phyloP scores from a whole-genome alignment of 148 eudicot genomes.

The Cornus florida region DNA sequence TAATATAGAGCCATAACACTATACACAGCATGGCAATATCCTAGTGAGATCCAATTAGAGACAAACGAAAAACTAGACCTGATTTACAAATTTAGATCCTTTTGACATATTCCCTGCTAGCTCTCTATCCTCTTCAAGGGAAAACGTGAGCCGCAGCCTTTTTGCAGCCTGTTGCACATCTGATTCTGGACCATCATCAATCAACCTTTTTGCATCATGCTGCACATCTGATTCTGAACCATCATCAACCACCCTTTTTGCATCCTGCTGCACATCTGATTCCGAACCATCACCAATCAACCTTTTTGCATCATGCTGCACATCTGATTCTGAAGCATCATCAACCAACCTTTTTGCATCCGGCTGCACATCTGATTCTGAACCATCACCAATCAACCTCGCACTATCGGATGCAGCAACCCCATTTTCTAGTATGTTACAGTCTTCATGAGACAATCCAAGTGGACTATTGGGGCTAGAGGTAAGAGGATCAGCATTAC shows the following conservation, averaged over 20 bases:
- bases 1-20: background rate
- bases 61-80: background rate
- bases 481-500: conserved; percentile 16
- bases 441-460: conserved; percentile 1
- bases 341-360: too few relatives aligned
- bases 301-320: too few relatives aligned
- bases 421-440: conserved; percentile 18
- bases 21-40: conserved; percentile 13
- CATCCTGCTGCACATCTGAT: background rate
- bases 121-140: conserved; percentile 7
- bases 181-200: background rate
- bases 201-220: too few relatives aligned
- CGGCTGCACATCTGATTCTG: conserved; percentile 1
- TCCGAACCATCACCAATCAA: conserved; percentile 8
- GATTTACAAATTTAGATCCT: conserved; percentile 20
- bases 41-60: conserved; percentile 3
- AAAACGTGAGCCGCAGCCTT: conserved; percentile 20
- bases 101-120: background rate
- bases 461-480: background rate
- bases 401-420: background rate
- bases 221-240: too few relatives aligned
- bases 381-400: conserved; percentile 1
- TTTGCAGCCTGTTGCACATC: conserved; percentile 4
- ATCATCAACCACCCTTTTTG: too few relatives aligned
- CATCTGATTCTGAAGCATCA: too few relatives aligned